These are phyloP conservation scores for Termitomyces sp. DNA, from an alignment of 768 basidiomycete species.

Conservation along the genomic window DNA sequence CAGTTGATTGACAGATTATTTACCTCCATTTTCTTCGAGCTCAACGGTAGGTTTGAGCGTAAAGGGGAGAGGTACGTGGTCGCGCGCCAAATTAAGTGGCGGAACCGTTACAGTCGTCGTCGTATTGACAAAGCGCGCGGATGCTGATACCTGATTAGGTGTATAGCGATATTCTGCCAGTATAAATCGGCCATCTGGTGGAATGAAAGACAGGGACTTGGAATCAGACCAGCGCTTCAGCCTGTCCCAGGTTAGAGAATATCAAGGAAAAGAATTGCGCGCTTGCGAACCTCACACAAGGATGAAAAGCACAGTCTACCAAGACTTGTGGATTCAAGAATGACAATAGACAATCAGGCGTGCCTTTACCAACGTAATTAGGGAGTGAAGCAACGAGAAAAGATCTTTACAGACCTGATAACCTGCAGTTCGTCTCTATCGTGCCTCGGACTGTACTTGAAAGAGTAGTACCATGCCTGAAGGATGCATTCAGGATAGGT, in stretches of 20 bases:
- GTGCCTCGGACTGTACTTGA: conserved; percentile 68
- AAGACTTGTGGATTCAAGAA: conserved; percentile 73
- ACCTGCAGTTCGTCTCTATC: conserved; percentile 68
- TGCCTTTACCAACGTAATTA: conserved; percentile 41
- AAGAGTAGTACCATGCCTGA: conserved; percentile 63
- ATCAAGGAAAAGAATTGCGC: background rate
- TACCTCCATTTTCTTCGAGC: conserved; percentile 37
- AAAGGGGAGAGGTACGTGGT: conserved; percentile 47
- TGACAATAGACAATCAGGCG: conserved; percentile 78
- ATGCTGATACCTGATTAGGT: conserved; percentile 28
- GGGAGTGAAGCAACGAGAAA: background rate
- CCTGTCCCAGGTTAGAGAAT: conserved; percentile 30
- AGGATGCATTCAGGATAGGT: background rate
- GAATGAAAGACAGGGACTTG: conserved; percentile 81
- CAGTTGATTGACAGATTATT: conserved; percentile 3
- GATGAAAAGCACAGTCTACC: conserved; percentile 82
- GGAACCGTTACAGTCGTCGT: conserved; percentile 18
- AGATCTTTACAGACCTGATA: conserved; percentile 51
- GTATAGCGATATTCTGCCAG: conserved; percentile 79
- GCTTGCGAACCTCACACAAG: conserved; percentile 70
- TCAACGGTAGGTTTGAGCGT: conserved; percentile 43
- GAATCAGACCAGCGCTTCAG: conserved; percentile 76
- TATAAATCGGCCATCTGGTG: conserved; percentile 86
- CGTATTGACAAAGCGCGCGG: conserved; percentile 17
- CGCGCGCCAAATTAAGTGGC: conserved; percentile 21